Evolutionary conservation across 192 early-diverging fungal species (phyloP).

Genomic region (Gaertneriomyces semiglobifer): DNA sequence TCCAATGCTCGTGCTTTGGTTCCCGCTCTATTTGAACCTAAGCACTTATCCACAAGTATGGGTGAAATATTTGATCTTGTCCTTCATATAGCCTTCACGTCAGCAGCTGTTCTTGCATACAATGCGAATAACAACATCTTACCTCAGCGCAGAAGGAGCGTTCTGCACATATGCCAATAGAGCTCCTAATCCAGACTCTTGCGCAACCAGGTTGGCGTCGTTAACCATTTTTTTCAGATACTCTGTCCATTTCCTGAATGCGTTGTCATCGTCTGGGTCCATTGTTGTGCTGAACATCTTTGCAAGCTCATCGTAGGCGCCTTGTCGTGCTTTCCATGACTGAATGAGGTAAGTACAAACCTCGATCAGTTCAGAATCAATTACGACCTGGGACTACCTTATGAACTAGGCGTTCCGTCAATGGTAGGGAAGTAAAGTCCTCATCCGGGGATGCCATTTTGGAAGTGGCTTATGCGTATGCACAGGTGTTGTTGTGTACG

Average conservation of each 20-base stretch:
- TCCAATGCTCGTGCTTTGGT: constrained; percentile 78
- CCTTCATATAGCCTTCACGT: background rate
- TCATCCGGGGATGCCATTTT: constrained; percentile 50
- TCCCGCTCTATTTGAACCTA: constrained; percentile 75
- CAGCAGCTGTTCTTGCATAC: background rate
- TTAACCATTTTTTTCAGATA: constrained; percentile 76
- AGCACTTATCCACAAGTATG: constrained; percentile 80
- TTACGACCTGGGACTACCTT: constrained; percentile 55
- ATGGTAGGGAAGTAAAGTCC: constrained; percentile 72
- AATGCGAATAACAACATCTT: background rate
- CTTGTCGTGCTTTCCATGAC: constrained; percentile 91
- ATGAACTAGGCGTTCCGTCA: constrained; percentile 75
- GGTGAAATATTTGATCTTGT: constrained; percentile 48
- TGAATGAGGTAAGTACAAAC: constrained; percentile 26
- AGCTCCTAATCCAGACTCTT: constrained; percentile 76
- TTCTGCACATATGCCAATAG: constrained; percentile 76
- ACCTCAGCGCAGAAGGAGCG: constrained; percentile 74
- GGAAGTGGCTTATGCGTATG: background rate
- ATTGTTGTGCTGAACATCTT: constrained; percentile 61
- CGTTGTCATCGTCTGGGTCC: constrained; percentile 56
- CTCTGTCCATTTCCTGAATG: constrained; percentile 69
- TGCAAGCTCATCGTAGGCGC: constrained; percentile 77
- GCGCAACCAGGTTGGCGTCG: constrained; percentile 87
- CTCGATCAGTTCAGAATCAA: background rate
- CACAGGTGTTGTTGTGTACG: no score